These are phyloP conservation scores for Cryptomeria japonica DNA, from an alignment of 75 land plant species.

Conservation along the genomic window DNA sequence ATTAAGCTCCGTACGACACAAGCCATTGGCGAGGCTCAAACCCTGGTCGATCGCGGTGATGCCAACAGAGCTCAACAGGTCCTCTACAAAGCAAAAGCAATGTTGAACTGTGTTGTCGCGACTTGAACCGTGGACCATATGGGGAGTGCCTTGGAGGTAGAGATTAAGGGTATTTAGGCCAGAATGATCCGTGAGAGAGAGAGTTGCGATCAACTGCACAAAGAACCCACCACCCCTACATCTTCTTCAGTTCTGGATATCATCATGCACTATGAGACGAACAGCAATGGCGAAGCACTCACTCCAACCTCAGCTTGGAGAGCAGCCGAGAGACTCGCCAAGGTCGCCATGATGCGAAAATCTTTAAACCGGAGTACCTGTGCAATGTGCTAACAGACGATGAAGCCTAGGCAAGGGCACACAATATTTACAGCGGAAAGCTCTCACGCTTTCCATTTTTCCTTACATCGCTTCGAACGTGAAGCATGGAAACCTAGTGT, in stretches of 20 bases:
- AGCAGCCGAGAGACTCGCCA: constrained; percentile 11
- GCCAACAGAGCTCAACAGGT: constrained; percentile 23
- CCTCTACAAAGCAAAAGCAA: constrained; percentile 20
- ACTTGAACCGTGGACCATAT: constrained; percentile 16
- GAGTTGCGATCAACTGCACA: neutral
- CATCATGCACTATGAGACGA: constrained; percentile 6
- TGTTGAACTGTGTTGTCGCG: constrained; percentile 11
- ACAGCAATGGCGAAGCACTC: constrained; percentile 11
- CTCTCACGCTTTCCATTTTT: constrained; percentile 81
- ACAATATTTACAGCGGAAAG: constrained; percentile 85
- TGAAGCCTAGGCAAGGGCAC: constrained; percentile 17
- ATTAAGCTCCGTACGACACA: constrained; percentile 21
- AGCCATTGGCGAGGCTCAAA: constrained; percentile 32
- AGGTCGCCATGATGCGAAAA: constrained; percentile 18
- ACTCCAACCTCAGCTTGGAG: constrained; percentile 15
- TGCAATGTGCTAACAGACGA: too few relatives aligned
- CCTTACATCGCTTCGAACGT: constrained; percentile 64
- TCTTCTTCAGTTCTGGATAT: constrained; percentile 22
- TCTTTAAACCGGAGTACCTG: neutral
- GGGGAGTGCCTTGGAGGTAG: constrained; percentile 25
- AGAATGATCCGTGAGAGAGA: constrained; percentile 6
- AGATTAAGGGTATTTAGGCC: constrained; percentile 31
- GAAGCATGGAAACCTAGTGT: constrained; percentile 34
- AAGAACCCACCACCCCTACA: constrained; percentile 5
- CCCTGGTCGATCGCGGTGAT: constrained; percentile 31